Evolutionary conservation across 805 yeast genomes (phyloP).

Genomic region (Kuraishia capsulata): DNA sequence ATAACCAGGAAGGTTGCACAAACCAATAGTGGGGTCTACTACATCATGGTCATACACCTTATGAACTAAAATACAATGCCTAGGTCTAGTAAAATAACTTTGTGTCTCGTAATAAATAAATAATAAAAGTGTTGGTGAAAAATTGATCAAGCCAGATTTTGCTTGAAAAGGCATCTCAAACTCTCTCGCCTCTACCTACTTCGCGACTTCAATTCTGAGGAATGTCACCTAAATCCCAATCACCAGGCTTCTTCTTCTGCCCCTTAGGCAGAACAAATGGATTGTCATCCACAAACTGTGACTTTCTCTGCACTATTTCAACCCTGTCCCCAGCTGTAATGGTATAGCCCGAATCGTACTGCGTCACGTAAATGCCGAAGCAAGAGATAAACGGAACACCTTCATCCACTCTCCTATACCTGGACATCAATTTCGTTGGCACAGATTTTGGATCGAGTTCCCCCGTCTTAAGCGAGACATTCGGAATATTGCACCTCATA

Average conservation of each 20-base stretch:
- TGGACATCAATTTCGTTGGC: conserved; percentile 14
- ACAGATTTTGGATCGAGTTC: conserved; percentile 11
- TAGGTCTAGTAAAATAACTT: too few relatives aligned
- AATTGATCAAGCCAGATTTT: background rate
- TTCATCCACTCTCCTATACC: conserved; percentile 20
- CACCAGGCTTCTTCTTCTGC: too few relatives aligned
- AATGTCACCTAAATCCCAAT: too few relatives aligned
- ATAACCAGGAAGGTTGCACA: too few relatives aligned
- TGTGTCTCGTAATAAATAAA: too few relatives aligned
- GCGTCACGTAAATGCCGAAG: conserved; percentile 19
- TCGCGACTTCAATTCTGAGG: too few relatives aligned
- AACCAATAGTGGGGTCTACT: too few relatives aligned
- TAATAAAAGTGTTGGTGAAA: background rate
- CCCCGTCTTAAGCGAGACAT: conserved; percentile 14
- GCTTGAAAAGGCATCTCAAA: too few relatives aligned
- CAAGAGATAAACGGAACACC: conserved; percentile 13
- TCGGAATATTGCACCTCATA: conserved; percentile 19
- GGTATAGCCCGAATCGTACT: conserved; percentile 11
- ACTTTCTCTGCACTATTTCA: conserved; percentile 1
- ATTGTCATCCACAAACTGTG: background rate
- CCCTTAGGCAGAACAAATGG: too few relatives aligned
- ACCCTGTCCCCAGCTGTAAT: conserved; percentile 13
- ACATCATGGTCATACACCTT: too few relatives aligned
- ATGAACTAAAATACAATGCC: too few relatives aligned
- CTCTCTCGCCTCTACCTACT: too few relatives aligned